Percentiles rank a stretch among this genome's conserved stretches.
These are phyloP conservation scores for Ceratobasidium papillatum DNA, from an alignment of 1,284 basidiomycete genomes.

Conservation along the genomic window DNA sequence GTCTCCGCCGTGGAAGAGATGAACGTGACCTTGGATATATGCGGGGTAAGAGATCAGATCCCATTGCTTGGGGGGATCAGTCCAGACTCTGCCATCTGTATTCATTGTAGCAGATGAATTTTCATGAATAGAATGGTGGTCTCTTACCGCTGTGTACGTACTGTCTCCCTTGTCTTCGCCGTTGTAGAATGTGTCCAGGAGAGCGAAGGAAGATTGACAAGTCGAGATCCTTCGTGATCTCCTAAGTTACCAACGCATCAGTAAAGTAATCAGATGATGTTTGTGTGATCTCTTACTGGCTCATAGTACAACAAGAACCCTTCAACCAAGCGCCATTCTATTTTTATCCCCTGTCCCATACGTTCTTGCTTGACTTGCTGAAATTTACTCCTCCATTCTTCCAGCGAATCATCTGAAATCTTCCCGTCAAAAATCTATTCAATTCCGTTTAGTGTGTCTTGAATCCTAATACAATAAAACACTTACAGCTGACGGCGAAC, in stretches of 20 bases:
- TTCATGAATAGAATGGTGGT: background rate
- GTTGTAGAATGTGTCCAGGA: background rate
- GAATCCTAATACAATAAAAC: background rate
- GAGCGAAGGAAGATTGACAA: conserved; percentile 7
- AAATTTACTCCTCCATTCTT: conserved; percentile 64
- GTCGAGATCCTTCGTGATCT: background rate
- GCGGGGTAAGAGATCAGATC: conserved; percentile 94
- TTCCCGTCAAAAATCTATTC: background rate
- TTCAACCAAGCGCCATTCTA: conserved; percentile 86
- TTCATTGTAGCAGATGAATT: no score
- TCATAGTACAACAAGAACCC: conserved; percentile 96
- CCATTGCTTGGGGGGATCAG: conserved; percentile 61
- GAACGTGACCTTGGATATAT: conserved; percentile 82
- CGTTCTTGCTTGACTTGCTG: conserved; percentile 53
- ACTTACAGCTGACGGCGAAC: conserved; percentile 54
- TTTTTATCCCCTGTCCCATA: conserved; percentile 52
- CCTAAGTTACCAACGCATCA: background rate
- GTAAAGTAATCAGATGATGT: no score
- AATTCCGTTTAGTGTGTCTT: background rate
- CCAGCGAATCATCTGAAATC: conserved; percentile 44
- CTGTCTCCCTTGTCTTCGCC: background rate
- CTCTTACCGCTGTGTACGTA: background rate
- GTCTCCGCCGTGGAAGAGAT: conserved; percentile 76
- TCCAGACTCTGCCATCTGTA: conserved; percentile 1
- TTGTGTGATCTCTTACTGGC: conserved; percentile 59